Conservation (phyloP, 129 eudicot species). For the Dittrichia graveolens region DNA sequence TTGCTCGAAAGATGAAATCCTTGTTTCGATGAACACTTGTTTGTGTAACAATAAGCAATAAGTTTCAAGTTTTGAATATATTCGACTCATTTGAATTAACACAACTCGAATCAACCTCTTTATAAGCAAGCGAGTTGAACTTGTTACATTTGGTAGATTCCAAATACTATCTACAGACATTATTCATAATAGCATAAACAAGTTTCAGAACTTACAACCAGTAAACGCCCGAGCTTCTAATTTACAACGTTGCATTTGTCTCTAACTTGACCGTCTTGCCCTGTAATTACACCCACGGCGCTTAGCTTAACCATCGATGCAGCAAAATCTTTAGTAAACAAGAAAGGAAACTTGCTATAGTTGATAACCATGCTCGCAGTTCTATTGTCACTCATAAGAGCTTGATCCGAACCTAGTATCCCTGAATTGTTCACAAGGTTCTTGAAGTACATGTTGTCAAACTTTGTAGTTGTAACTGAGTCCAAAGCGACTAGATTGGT, state of each 20-base stretch:
- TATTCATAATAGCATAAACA: slow-evolving; percentile 16
- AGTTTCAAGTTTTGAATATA: slow-evolving; percentile 25
- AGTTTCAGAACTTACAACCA: background rate
- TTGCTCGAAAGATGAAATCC: slow-evolving; percentile 41
- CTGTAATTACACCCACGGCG: slow-evolving; percentile 67
- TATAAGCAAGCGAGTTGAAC: slow-evolving; percentile 1
- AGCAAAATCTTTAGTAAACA: slow-evolving; percentile 59
- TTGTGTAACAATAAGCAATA: slow-evolving; percentile 19
- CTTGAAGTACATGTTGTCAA: slow-evolving; percentile 63
- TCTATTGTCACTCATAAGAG: slow-evolving; percentile 56
- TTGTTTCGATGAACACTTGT: slow-evolving; percentile 29
- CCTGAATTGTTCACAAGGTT: slow-evolving; percentile 65
- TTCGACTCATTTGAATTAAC: background rate
- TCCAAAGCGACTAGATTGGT: slow-evolving; percentile 67
- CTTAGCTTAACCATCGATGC: slow-evolving; percentile 66
- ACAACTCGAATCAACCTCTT: background rate
- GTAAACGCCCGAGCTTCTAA: slow-evolving; percentile 24
- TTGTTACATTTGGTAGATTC: background rate
- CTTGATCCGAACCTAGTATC: slow-evolving; percentile 71
- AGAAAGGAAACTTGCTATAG: slow-evolving; percentile 56
- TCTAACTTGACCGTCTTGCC: slow-evolving; percentile 65
- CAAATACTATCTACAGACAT: background rate
- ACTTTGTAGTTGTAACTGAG: slow-evolving; percentile 45
- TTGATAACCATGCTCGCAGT: slow-evolving; percentile 54
- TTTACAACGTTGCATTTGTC: slow-evolving; percentile 61